These are phyloP conservation scores for Hypoxylon lienhwacheense DNA, from an alignment of 495 filamentous ascomycete species.

Conservation along the genomic window DNA sequence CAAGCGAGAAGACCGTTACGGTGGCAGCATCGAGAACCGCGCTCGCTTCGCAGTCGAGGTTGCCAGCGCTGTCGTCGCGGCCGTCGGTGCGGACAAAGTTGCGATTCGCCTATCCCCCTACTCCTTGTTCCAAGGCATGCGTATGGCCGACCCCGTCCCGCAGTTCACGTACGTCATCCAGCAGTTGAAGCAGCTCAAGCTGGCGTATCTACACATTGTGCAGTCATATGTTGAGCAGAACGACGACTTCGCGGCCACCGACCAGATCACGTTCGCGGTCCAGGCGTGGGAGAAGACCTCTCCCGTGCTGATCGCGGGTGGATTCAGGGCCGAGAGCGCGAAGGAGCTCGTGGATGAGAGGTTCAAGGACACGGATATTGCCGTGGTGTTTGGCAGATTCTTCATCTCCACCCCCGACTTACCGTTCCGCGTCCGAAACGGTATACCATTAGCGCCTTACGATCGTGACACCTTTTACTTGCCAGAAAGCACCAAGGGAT, in stretches of 20 bases:
- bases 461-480: constrained; percentile 61
- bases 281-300: constrained; percentile 31
- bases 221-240: constrained; percentile 45
- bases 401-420: constrained; percentile 73
- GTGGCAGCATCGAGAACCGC: constrained; percentile 68
- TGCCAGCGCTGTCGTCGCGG: constrained; percentile 56
- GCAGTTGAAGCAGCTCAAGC: constrained; percentile 50
- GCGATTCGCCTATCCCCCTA: constrained; percentile 66
- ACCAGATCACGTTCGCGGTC: constrained; percentile 27
- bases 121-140: constrained; percentile 63
- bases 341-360: constrained; percentile 51
- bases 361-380: constrained; percentile 53
- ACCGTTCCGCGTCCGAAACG: constrained; percentile 57
- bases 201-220: constrained; percentile 67
- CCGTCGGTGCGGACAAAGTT: constrained; percentile 62
- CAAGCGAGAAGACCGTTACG: constrained; percentile 63
- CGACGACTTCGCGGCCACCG: not conserved
- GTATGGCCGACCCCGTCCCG: constrained; percentile 52
- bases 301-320: constrained; percentile 36
- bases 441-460: constrained; percentile 55
- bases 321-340: constrained; percentile 36
- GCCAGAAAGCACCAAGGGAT: constrained; percentile 53
- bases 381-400: constrained; percentile 57
- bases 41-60: constrained; percentile 62
- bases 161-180: constrained; percentile 59